These are phyloP conservation scores for Nakaseomyces glabratus DNA, from an alignment of 1,139 yeast species.

Conservation along the genomic window DNA sequence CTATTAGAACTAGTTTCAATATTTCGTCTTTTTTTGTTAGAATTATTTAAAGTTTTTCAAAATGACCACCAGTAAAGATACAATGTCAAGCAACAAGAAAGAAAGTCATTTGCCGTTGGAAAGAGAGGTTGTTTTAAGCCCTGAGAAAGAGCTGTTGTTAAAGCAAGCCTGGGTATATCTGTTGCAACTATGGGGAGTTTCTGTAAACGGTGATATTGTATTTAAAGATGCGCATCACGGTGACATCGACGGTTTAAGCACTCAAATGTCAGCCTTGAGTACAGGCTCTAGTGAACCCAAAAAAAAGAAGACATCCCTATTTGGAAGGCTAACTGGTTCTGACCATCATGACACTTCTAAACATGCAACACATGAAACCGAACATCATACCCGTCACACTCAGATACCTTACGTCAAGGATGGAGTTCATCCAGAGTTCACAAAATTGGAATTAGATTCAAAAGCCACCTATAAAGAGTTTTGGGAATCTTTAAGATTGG, in stretches of 20 bases:
- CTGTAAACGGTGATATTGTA: constrained; percentile 35
- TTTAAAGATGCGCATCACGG: constrained; percentile 9
- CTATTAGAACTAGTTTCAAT: too few relatives aligned
- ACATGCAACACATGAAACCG: constrained; percentile 2
- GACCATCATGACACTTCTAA: neutral
- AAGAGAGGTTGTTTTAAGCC: constrained; percentile 2
- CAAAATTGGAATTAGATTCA: constrained; percentile 37
- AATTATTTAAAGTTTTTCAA: too few relatives aligned
- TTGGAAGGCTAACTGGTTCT: neutral
- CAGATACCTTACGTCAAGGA: constrained; percentile 9
- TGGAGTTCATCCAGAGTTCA: constrained; percentile 33
- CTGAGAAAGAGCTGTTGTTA: constrained; percentile 49
- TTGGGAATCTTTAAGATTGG: constrained; percentile 51
- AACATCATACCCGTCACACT: constrained; percentile 3
- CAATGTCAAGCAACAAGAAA: neutral
- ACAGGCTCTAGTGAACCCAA: neutral
- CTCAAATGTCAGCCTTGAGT: neutral
- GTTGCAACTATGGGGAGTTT: constrained; percentile 52
- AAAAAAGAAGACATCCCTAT: neutral
- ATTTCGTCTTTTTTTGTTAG: too few relatives aligned
- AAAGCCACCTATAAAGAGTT: constrained; percentile 41
- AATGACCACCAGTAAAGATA: constrained; percentile 5
- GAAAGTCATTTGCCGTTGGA: constrained; percentile 3
- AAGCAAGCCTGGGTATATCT: constrained; percentile 72
- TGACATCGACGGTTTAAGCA: constrained; percentile 1